phyloP scores from a whole-genome alignment of 2,329 filamentous ascomycete species.

The Penicillium sp. region DNA sequence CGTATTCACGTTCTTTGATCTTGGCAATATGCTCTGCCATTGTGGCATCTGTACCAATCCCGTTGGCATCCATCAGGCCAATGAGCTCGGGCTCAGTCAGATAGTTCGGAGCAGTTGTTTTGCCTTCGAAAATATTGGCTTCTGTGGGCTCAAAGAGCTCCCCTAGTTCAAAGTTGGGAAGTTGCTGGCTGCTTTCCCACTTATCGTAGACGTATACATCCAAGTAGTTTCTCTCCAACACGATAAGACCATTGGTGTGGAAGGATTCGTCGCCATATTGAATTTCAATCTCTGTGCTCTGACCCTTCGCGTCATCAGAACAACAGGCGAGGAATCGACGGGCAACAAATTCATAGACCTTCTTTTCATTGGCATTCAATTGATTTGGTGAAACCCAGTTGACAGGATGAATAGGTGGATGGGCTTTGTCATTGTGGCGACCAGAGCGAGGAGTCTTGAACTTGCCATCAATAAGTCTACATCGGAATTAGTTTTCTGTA shows the following conservation, averaged over 20 bases:
- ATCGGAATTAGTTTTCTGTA: constrained; percentile 1
- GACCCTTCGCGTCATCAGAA: constrained; percentile 86
- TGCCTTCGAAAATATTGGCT: constrained; percentile 85
- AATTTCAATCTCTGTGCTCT: constrained; percentile 80
- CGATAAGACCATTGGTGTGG: constrained; percentile 75
- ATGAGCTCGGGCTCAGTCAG: constrained; percentile 95
- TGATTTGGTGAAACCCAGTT: constrained; percentile 67
- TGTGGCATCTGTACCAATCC: constrained; percentile 95
- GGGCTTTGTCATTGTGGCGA: constrained; percentile 89
- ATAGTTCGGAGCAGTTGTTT: constrained; percentile 79
- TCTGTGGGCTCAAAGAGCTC: constrained; percentile 86
- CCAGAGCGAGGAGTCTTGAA: constrained; percentile 82
- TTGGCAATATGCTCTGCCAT: constrained; percentile 99
- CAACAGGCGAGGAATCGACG: constrained; percentile 93
- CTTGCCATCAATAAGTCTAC: constrained; percentile 64
- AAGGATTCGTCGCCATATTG: constrained; percentile 81
- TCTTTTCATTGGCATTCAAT: constrained; percentile 65
- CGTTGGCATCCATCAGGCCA: constrained; percentile 95
- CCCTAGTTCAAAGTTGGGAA: constrained; percentile 75
- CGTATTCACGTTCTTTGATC: constrained; percentile 88
- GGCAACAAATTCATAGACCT: constrained; percentile 88
- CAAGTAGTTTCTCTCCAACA: constrained; percentile 86
- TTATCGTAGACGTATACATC: constrained; percentile 96
- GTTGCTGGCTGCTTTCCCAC: constrained; percentile 82
- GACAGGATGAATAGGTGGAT: constrained; percentile 94